A percentile compares a stretch with the other conserved stretches of the same genome.
Evolutionary conservation across 805 yeast genomes (phyloP).

Genomic region (Ogataea paradorogensis): DNA sequence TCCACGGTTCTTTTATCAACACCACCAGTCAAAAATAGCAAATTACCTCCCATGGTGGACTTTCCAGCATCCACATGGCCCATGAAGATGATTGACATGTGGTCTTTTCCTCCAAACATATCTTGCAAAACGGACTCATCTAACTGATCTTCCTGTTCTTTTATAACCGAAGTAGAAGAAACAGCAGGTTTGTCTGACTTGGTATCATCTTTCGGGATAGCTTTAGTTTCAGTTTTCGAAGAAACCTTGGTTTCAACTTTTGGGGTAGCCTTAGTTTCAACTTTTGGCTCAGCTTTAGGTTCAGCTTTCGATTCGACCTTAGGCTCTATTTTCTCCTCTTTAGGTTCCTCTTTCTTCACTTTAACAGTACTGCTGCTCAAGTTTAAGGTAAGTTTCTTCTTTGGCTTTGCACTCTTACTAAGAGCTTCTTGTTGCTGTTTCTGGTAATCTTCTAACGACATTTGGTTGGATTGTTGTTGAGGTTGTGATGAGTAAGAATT

Average conservation of each 20-base stretch:
- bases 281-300: slow-evolving; percentile 15
- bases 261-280: slow-evolving; percentile 18
- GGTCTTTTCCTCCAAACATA: slow-evolving; percentile 96
- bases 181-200: slow-evolving; percentile 15
- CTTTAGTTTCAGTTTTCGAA: slow-evolving; percentile 15
- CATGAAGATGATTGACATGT: slow-evolving; percentile 95
- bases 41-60: slow-evolving; percentile 98
- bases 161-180: slow-evolving; percentile 33
- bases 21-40: slow-evolving; percentile 88
- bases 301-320: slow-evolving; percentile 24
- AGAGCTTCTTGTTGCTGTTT: slow-evolving; percentile 53
- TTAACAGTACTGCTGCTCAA: slow-evolving; percentile 54
- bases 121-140: slow-evolving; percentile 88
- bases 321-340: slow-evolving; percentile 26
- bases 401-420: slow-evolving; percentile 48
- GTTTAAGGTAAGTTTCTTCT: slow-evolving; percentile 65
- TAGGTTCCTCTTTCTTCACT: slow-evolving; percentile 20
- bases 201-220: slow-evolving; percentile 12
- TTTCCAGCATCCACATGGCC: slow-evolving; percentile 99
- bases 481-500: slow-evolving; percentile 15
- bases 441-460: slow-evolving; percentile 82
- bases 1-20: slow-evolving; percentile 99
- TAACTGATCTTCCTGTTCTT: slow-evolving; percentile 75
- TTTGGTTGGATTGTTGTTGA: slow-evolving; percentile 37
- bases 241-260: slow-evolving; percentile 15